Evolutionary conservation across 768 basidiomycete genomes (phyloP), one percentile per base, ranked within the genome.

Genomic region (Paxillus rubicundulus): DNA sequence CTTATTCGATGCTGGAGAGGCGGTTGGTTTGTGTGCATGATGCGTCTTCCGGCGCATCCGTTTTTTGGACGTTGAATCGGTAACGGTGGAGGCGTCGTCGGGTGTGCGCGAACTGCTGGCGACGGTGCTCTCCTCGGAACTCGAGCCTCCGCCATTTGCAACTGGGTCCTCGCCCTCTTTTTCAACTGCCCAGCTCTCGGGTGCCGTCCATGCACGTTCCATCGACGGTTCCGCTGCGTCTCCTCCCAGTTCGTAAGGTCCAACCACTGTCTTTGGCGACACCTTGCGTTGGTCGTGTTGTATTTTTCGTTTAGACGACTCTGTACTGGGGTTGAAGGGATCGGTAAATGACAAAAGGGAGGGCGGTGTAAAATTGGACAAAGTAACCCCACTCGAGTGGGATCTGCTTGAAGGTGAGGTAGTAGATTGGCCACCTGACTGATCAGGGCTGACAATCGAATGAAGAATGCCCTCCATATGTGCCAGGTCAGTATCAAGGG

Each of bases 381-480:
- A 72, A 34, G 52, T 61, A 55, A 70, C 71, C 45, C 70, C 64
- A 38, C 71, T 71, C 30, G 65, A 52, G 28, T 63, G 62, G n/a
- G 61, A 49, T 10, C 47, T 45, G 40, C 46, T 49, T 43, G 59
- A 54, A 8, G 59, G 54, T 34, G 64, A 46, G 49, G 50, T 45
- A 50, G 58, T 48, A 61, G 53, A 54, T 62, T 62, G 57, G 59
- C 51, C 36, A 47, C 47, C 24, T 45, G 50, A 27, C 9, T 56
- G 47, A 24, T 43, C 34, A 0, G 64, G 38, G 9, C 39, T 7
- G 54, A 54, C 18, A 61, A 44, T 14, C 53, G 48, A 16, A 61
- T 92, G 76, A 55, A 96, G 73, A 62, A 97, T 92, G 6, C 87
- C 94, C 36, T 89, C 86, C 80, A 97, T 92, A 46, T 81, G 71